Evolutionary conservation across 768 basidiomycete species (phyloP), one percentile per base, ranked within the genome.

Genomic region (Boletus barrowsii): DNA sequence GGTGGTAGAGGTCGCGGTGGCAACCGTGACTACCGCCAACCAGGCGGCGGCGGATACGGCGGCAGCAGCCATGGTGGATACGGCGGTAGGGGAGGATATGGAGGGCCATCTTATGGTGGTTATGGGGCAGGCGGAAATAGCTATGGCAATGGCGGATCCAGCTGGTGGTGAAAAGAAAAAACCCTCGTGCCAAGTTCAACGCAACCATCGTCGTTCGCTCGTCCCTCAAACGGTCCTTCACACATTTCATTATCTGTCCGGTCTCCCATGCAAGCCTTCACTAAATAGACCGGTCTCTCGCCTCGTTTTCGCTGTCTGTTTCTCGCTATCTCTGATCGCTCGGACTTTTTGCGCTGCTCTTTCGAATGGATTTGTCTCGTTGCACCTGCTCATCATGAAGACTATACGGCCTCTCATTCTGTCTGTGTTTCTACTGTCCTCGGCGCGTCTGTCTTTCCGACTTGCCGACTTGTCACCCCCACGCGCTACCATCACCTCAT

Each of bases 331-430:
- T 69, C 63, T 65, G 63, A 72, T 66, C 63, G 26, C 60, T 65
- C 69, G 74, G 72, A 78, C 73, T 73, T 59, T 46, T 67, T 79
- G 81, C 80, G 81, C 83, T 84, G 81, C 83, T 84, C 81, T 82
- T 79, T 76, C 72, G 65, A 76, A 71, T 74, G 72, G 73, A 75
- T 76, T 75, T 74, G 78, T 81, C 80, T 77, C 78, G 77, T 79
- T 77, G 73, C 73, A 75, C 68, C 74, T 74, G 74, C 77, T 76
- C 77, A 75, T 75, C 58, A 69, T 73, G 71, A 73, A 69, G 72
- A 71, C 67, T 68, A 64, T 67, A 72, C 67, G 71, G 75, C 73
- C 73, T 74, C 59, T 70, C 71, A 73, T 69, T 67, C 57, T 65
- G 74, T 70, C 65, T 75, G 68, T 73, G 70, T 72, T 73, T 69